Base-by-base conservation (phyloP, 441 rosid species). In the Adansonia rubrostipa region DNA sequence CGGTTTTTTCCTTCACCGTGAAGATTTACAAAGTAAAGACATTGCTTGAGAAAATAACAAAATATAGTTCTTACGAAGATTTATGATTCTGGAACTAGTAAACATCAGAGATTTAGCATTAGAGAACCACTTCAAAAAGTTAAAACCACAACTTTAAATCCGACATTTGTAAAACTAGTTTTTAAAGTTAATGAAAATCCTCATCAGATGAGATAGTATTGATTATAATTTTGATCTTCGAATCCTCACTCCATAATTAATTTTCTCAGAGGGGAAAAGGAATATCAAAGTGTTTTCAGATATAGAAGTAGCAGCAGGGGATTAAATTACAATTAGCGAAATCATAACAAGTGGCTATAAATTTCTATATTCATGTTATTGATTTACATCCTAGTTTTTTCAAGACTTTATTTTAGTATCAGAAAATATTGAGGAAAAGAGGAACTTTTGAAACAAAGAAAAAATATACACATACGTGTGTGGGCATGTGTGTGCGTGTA, bases 1-100 rank as follows among this genome's bases (percentile, higher is more conserved):
- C 95, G 11, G 98, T 94, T 92, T 96, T 94, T 87, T 91, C 98
- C 99, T 93, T 77, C 78, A 77, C 63, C 74, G 79, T 36, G 56
- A 42, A 73, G 10, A 63, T 67, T 67, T 51, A 65, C 60, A 6
- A 65, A 47, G 36, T n/a, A 40, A 62, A 42, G 44, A 63, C 20
- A n/a, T 3, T 19, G 14, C 13, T 71, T n/a, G 45, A 53, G 67
- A 66, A 51, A 61, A n/a, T 14, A 17, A 73, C 40, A 6, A 9
- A 70, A 71, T 44, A 70, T 2, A 10, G 62, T 68, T 47, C 9
- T 2, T 47, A 68, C 2, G 14, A 11, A 47, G 40, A 68, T 47
- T 47, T 19, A n/a, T 3, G 0, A 33, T 14, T 63, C 53, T 47
- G 56, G 56, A 47, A 20, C 53, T 4, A 67, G n/a, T 44, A 42